These are phyloP conservation scores for Conoideocrella luteorostrata DNA, from an alignment of 2,329 filamentous ascomycete genomes.

Conservation along the genomic window DNA sequence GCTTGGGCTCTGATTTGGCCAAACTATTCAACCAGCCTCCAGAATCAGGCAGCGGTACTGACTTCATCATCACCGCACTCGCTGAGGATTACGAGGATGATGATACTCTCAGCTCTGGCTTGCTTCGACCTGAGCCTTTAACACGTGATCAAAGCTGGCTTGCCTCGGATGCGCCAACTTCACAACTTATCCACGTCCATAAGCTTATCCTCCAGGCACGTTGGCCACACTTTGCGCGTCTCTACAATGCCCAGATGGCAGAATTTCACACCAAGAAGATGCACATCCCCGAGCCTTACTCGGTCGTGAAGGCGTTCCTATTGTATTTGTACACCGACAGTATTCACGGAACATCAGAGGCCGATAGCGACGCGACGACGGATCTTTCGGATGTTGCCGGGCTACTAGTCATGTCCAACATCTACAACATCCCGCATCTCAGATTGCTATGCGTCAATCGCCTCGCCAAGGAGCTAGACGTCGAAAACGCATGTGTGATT, in stretches of 20 bases:
- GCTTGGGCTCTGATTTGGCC: slow-evolving; percentile 78
- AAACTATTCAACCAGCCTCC: slow-evolving; percentile 81
- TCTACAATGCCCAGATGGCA: slow-evolving; percentile 92
- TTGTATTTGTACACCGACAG: slow-evolving; percentile 97
- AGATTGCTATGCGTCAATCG: slow-evolving; percentile 87
- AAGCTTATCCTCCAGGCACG: slow-evolving; percentile 88
- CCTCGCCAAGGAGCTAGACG: slow-evolving; percentile 82
- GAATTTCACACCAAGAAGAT: slow-evolving; percentile 96
- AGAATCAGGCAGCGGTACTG: slow-evolving; percentile 77
- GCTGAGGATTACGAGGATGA: slow-evolving; percentile 69
- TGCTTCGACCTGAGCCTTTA: slow-evolving; percentile 38
- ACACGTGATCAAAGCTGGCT: slow-evolving; percentile 49
- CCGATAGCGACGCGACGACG: slow-evolving; percentile 64
- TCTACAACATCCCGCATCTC: slow-evolving; percentile 94
- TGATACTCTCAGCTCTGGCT: slow-evolving; percentile 48
- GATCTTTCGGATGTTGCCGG: slow-evolving; percentile 83
- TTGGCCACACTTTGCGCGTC: slow-evolving; percentile 91
- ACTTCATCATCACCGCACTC: slow-evolving; percentile 86
- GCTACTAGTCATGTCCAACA: slow-evolving; percentile 93
- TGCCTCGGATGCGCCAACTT: slow-evolving; percentile 57
- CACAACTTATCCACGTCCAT: slow-evolving; percentile 86
- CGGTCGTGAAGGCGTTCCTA: slow-evolving; percentile 87
- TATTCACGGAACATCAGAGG: slow-evolving; percentile 53
- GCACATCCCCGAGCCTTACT: slow-evolving; percentile 96
- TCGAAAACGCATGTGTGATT: slow-evolving; percentile 89